Conservation (phyloP, 176 grass and related monocot species). For the Phoenix roebelenii region DNA sequence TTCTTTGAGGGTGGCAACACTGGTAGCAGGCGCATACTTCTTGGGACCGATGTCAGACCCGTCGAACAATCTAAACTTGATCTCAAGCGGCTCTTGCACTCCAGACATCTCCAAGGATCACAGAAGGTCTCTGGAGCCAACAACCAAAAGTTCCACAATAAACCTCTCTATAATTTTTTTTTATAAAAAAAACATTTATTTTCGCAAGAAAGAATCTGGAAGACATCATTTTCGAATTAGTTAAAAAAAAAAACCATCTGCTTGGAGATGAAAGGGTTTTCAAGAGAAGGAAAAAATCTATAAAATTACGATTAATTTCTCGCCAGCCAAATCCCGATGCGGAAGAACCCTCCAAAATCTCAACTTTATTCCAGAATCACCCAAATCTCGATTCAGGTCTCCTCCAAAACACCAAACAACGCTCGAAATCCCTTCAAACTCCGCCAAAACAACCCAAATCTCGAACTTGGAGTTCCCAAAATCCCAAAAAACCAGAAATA, state of each 20-base stretch:
- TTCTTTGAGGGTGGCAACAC: conserved; percentile 16
- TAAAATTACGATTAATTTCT: not conserved
- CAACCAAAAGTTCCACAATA: too few relatives aligned
- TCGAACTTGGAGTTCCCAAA: too few relatives aligned
- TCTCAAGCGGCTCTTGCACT: conserved; percentile 11
- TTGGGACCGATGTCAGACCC: conserved; percentile 22
- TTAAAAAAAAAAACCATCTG: not conserved
- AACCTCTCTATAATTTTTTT: too few relatives aligned
- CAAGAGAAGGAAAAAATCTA: not conserved
- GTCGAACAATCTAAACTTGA: conserved; percentile 16
- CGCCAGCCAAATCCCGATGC: not conserved
- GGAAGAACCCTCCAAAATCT: not conserved
- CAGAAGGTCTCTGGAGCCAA: too few relatives aligned
- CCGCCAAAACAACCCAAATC: too few relatives aligned
- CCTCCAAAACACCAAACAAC: not conserved
- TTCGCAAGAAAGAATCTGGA: too few relatives aligned
- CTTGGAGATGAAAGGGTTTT: not conserved
- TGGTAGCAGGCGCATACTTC: conserved; percentile 7
- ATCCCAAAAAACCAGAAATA: too few relatives aligned
- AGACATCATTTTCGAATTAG: too few relatives aligned
- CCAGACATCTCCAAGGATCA: conserved; percentile 5
- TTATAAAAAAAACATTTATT: too few relatives aligned
- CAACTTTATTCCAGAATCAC: not conserved
- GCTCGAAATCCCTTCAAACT: too few relatives aligned
- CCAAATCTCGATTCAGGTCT: conserved; percentile 5